Base-by-base conservation (phyloP, 2,329 filamentous ascomycete genomes). In the Trichoderma simmonsii region DNA sequence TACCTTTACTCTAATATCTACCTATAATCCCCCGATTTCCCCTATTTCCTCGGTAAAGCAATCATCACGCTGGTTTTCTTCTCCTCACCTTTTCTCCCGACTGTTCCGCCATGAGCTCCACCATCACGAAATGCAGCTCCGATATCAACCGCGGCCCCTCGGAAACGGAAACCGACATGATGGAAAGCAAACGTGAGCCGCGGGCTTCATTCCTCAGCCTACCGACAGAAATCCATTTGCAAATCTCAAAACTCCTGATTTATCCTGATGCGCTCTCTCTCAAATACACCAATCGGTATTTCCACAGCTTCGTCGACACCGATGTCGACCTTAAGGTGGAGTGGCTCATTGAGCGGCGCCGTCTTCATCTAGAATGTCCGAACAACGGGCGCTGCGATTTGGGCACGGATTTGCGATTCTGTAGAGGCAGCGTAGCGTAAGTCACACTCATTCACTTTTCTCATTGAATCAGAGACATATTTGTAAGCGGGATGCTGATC, bases 261-360 rank as follows among this genome's bases (percentile, higher is more conserved):
- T 93, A 93, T 73, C 91, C 91, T 0, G 91, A 93, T 73, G 91
- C 91, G 0, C 85, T 93, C 1, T 91, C 90, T 0, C 82, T 93
- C 18, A 93, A 93, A 77, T 90, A 93, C 78, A 87, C 87, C 24
- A 89, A 82, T 77, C 85, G 86, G 72, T 85, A 91, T 77, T 90
- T 93, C 79, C 90, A 90, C 81, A 76, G 79, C 62, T 80, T 92
- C 2, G 89, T 93, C 73, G 86, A 90, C 78, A 93, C 91, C 0
- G 90, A 89, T 43, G 83, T 93, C 34, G 80, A 84, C 32, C 83
- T 92, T 59, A 92, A 93, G 78, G 86, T 93, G 14, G 86, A 88
- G 71, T 93, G 91, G 91, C 83, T 93, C 5, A 84, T 93, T 72
- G 85, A 91, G 75, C 86, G 91, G 14, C 86, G 89, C 21, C 86